phyloP scores from a whole-genome alignment of 1,284 basidiomycete species.

The Ceratobasidium sp. region DNA sequence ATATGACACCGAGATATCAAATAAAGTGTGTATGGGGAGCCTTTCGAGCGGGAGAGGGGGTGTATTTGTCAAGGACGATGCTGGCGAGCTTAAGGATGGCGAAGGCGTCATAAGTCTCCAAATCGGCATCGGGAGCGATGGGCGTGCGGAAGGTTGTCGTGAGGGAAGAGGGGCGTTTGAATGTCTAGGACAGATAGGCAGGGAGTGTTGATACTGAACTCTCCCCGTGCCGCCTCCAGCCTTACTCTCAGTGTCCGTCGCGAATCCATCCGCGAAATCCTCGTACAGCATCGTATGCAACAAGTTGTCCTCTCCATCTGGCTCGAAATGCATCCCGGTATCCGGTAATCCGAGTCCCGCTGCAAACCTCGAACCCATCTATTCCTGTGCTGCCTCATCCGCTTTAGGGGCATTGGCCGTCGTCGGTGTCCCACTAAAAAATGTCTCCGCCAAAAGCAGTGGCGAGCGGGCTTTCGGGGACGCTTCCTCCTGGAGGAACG shows the following conservation, averaged over 20 bases:
- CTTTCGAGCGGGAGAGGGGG: too few relatives aligned
- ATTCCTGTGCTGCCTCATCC: not conserved
- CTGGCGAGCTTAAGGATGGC: too few relatives aligned
- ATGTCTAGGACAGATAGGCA: too few relatives aligned
- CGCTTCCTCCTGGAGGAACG: slow-evolving; percentile 14
- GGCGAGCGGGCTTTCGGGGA: slow-evolving; percentile 21
- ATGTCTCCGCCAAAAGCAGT: slow-evolving; percentile 32
- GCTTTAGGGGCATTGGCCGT: not conserved
- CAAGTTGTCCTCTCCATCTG: slow-evolving; percentile 21
- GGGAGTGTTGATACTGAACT: too few relatives aligned
- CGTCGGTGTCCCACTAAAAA: not conserved
- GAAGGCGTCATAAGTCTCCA: too few relatives aligned
- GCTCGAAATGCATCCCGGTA: slow-evolving; percentile 30
- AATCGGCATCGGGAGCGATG: too few relatives aligned
- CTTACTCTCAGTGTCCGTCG: slow-evolving; percentile 19
- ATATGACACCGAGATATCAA: too few relatives aligned
- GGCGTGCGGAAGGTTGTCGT: too few relatives aligned
- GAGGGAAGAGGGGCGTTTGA: too few relatives aligned
- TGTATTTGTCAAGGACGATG: too few relatives aligned
- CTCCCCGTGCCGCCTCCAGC: too few relatives aligned
- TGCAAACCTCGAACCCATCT: not conserved
- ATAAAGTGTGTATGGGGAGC: too few relatives aligned
- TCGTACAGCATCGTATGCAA: slow-evolving; percentile 24
- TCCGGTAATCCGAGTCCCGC: slow-evolving; percentile 24
- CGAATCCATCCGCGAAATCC: slow-evolving; percentile 36